These are phyloP conservation scores for Kodamaea anthophila DNA, from an alignment of 1,139 yeast genomes.

Conservation along the genomic window DNA sequence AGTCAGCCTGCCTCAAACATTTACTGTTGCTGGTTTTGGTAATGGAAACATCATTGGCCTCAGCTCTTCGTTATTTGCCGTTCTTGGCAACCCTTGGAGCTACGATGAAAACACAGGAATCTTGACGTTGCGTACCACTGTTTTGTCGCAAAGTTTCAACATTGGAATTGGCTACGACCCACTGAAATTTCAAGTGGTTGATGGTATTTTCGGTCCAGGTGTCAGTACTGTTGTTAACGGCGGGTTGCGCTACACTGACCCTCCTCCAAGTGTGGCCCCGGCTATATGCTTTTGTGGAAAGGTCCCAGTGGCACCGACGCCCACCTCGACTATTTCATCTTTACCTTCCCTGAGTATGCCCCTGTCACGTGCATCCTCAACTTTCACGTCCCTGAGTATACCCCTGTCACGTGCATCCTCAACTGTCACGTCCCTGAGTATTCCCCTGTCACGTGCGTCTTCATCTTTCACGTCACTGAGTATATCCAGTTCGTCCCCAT, in stretches of 20 bases:
- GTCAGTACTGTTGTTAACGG: constrained; percentile 7
- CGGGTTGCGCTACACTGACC: constrained; percentile 14
- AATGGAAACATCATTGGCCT: constrained; percentile 22
- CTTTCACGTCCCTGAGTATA: not conserved
- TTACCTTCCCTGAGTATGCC: not conserved
- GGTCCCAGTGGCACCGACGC: constrained; percentile 4
- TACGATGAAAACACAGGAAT: constrained; percentile 14
- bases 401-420: not conserved
- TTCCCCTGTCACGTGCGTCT: not conserved
- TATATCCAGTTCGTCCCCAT: not conserved
- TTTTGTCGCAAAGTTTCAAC: constrained; percentile 9
- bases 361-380: not conserved
- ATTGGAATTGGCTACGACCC: constrained; percentile 19
- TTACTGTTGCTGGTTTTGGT: constrained; percentile 27
- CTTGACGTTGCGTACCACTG: constrained; percentile 9
- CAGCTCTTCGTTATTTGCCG: constrained; percentile 11
- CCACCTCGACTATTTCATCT: not conserved
- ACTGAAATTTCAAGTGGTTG: constrained; percentile 10
- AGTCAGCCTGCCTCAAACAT: constrained; percentile 15
- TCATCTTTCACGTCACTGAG: not conserved
- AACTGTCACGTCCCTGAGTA: not conserved
- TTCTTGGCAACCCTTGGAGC: constrained; percentile 9
- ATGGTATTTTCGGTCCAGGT: constrained; percentile 13
- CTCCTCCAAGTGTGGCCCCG: constrained; percentile 10
- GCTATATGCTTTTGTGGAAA: constrained; percentile 10